Evolutionary conservation across 768 basidiomycete genomes (phyloP).

Genomic region (Boletus rubropictus): DNA sequence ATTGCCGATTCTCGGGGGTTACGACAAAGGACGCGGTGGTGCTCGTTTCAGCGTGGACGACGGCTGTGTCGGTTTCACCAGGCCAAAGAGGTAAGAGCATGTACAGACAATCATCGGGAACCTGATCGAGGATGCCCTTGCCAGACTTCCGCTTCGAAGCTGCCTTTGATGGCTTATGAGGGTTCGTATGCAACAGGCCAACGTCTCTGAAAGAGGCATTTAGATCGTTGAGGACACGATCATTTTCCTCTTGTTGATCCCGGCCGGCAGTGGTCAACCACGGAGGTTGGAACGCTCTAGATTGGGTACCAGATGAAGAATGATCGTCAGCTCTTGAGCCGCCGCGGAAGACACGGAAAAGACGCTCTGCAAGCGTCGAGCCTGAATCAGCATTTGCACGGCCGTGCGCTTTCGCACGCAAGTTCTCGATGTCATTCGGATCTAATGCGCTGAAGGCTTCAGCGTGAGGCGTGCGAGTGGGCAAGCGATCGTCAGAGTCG

Average conservation of each 20-base stretch:
- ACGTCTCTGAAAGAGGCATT: conserved; percentile 77
- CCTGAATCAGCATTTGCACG: conserved; percentile 19
- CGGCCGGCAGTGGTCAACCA: conserved; percentile 67
- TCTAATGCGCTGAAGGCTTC: conserved; percentile 60
- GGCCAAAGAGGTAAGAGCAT: conserved; percentile 88
- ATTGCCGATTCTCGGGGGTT: conserved; percentile 49
- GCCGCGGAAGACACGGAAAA: conserved; percentile 20
- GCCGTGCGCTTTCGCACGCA: conserved; percentile 31
- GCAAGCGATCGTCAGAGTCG: conserved; percentile 26
- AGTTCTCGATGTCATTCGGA: conserved; percentile 45
- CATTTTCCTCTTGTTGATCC: conserved; percentile 60
- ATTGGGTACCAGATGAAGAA: conserved; percentile 21
- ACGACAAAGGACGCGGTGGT: conserved; percentile 36
- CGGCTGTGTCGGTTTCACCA: conserved; percentile 56
- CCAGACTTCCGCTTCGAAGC: conserved; percentile 15
- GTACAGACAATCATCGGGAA: conserved; percentile 66
- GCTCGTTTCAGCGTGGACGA: conserved; percentile 16
- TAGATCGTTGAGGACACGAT: conserved; percentile 62
- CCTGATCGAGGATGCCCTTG: conserved; percentile 48
- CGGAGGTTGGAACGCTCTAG: conserved; percentile 38
- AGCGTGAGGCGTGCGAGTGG: conserved; percentile 52
- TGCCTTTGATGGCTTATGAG: conserved; percentile 27
- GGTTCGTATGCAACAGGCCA: conserved; percentile 60
- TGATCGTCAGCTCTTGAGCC: conserved; percentile 20
- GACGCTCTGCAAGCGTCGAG: conserved; percentile 18